Evolutionary conservation across 306 rosid species (phyloP), one percentile per base, ranked within the genome.

Genomic region (Quercus bicolor): DNA sequence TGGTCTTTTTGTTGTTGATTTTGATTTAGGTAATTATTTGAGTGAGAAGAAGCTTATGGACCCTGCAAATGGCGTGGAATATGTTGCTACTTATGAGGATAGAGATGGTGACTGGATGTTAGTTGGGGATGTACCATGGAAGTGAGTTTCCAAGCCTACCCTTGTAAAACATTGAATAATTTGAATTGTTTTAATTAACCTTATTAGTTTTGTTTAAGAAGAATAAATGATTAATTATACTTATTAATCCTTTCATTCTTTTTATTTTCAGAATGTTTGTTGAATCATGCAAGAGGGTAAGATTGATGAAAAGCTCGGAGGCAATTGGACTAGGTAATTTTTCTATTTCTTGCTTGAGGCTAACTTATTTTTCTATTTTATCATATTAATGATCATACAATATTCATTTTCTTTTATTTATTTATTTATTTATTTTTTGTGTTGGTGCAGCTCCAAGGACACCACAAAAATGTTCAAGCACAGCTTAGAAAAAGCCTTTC

Each of bases 61-160:
- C 70, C 69, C 73, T 13, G 89, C 83, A 52, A 88, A 80, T 77
- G 89, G 89, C 13, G 70, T 82, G 6, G 96, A 91, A 24, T 91
- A 88, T 84, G 79, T 88, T 62, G 87, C 91, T 34, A 88, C 97
- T 59, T 90, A 88, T 31, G 94, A 92, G 78, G 93, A 92, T 78
- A 88, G 72, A 79, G 97, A 92, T 73, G 97, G 91, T 78, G 94
- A 92, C 60, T 92, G 93, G 97, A 92, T 92, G 97, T 83, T 91
- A 37, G 85, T 90, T 26, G 97, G 97, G 26, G 97, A 91, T 88
- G 97, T 91, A 5, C 97, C 97, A 0, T 92, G 97, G 97, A 88
- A 88, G 97, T 90, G 82, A 80, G 89, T 79, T 76, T 78, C 10
- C 70, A 14, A 26, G 24, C 70, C 37, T 20, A 40, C 18, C 3